Evolutionary conservation across 2,329 filamentous ascomycete genomes (phyloP).

Genomic region (Aureobasidium leucospermi): DNA sequence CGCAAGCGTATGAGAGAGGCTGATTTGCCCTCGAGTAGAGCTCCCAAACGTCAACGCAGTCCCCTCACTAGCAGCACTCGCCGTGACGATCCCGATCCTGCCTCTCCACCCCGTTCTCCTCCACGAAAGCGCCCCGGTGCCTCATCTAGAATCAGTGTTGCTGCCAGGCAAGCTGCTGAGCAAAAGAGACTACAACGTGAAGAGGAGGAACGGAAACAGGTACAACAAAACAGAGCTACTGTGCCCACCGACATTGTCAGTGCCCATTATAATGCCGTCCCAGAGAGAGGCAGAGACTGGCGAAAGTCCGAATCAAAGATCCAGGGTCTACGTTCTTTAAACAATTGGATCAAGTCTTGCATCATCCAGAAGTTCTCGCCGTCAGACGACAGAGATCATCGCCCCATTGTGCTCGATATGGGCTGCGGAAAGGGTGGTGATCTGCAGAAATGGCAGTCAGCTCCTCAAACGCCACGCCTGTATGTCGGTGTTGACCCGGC

Average conservation of each 20-base stretch:
- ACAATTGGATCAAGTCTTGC: conserved; percentile 98
- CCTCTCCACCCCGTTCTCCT: conserved; percentile 24
- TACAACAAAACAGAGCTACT: conserved; percentile 44
- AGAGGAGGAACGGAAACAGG: conserved; percentile 39
- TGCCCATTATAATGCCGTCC: conserved; percentile 93
- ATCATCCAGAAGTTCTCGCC: conserved; percentile 90
- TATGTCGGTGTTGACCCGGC: conserved; percentile 94
- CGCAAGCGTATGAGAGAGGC: conserved; percentile 16
- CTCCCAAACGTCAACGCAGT: conserved; percentile 15
- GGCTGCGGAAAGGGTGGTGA: conserved; percentile 97
- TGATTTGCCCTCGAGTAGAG: conserved; percentile 11
- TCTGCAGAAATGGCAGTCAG: conserved; percentile 89
- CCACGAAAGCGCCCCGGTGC: conserved; percentile 30
- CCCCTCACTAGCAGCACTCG: conserved; percentile 15
- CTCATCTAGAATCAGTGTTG: conserved; percentile 53
- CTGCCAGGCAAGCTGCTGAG: conserved; percentile 61
- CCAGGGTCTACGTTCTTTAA: conserved; percentile 88
- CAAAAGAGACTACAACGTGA: conserved; percentile 39
- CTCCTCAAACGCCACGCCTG: conserved; percentile 80
- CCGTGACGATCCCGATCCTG: conserved; percentile 17
- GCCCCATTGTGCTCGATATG: conserved; percentile 80
- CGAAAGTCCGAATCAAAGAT: conserved; percentile 89
- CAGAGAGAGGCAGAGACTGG: conserved; percentile 90
- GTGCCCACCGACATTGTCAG: conserved; percentile 79
- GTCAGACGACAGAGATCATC: conserved; percentile 38